Evolutionary conservation across 2,329 filamentous ascomycete genomes (phyloP).

Genomic region (Lecanicillium sp.): DNA sequence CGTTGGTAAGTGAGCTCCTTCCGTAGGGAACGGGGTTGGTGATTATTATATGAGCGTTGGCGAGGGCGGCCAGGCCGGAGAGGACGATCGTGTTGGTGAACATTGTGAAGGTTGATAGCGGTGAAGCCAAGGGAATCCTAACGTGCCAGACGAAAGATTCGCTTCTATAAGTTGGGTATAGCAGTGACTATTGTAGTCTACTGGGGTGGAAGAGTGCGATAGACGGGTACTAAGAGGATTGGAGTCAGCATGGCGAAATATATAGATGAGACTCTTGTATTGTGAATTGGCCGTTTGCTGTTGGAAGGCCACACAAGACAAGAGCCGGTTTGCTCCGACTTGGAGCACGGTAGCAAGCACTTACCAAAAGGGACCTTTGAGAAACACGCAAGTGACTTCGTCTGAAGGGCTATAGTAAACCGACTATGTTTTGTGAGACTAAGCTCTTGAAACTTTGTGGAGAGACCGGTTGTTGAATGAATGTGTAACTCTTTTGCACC

Average conservation of each 20-base stretch:
- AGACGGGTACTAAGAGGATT: too few species aligned
- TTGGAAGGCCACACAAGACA: too few species aligned
- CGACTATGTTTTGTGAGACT: background rate
- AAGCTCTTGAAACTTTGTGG: background rate
- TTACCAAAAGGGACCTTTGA: too few species aligned
- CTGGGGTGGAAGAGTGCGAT: too few species aligned
- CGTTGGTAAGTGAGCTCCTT: constrained; percentile 37
- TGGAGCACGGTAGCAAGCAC: too few species aligned
- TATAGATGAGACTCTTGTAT: too few species aligned
- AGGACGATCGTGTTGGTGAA: constrained; percentile 39
- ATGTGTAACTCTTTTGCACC: constrained; percentile 12
- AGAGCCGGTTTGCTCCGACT: too few species aligned
- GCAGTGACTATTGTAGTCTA: too few species aligned
- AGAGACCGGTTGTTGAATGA: constrained; percentile 10
- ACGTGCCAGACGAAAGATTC: constrained; percentile 22
- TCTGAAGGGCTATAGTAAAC: too few species aligned
- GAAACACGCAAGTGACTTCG: too few species aligned
- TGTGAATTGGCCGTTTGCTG: too few species aligned
- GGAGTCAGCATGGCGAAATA: too few species aligned
- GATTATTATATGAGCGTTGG: constrained; percentile 72
- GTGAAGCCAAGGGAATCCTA: constrained; percentile 16
- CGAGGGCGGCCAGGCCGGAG: constrained; percentile 49
- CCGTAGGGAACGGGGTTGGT: constrained; percentile 56
- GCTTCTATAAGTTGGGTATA: background rate
- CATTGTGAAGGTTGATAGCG: constrained; percentile 35